A percentile compares a stretch with the other conserved stretches of the same genome.
phyloP scores from a whole-genome alignment of 768 basidiomycete genomes.

The Rhizopogon salebrosus region DNA sequence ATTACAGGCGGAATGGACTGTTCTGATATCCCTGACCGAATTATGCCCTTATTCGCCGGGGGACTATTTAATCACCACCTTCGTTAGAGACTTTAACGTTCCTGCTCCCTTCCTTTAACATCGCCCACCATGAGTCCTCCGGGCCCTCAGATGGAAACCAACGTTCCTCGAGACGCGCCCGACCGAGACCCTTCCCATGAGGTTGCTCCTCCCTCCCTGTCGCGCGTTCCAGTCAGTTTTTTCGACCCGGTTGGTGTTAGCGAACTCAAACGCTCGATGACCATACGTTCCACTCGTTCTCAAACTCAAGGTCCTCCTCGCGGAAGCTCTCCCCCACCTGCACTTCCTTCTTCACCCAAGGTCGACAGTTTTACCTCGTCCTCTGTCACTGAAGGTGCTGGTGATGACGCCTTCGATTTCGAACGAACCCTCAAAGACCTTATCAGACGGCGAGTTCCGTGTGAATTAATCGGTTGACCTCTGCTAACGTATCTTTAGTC shows the following conservation, averaged over 20 bases:
- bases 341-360: neutral
- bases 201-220: neutral
- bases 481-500: conserved; percentile 26
- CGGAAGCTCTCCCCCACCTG: neutral
- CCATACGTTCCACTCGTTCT: neutral
- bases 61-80: neutral
- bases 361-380: neutral
- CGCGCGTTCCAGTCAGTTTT: conserved; percentile 35
- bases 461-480: neutral
- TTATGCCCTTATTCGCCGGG: neutral
- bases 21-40: neutral
- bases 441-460: conserved; percentile 15
- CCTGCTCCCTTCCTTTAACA: neutral
- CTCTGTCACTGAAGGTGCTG: neutral
- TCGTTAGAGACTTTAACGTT: neutral
- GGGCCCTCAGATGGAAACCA: neutral
- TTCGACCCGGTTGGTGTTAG: conserved; percentile 46
- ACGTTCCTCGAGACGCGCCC: neutral
- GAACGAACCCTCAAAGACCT: conserved; percentile 20
- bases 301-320: neutral
- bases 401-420: conserved; percentile 24
- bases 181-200: neutral
- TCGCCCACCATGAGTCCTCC: neutral
- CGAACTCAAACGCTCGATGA: conserved; percentile 30
- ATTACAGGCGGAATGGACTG: neutral